Evolutionary conservation across 805 yeast species (phyloP), one percentile per base, ranked within the genome.

Genomic region (Yamadazyma ubonensis): DNA sequence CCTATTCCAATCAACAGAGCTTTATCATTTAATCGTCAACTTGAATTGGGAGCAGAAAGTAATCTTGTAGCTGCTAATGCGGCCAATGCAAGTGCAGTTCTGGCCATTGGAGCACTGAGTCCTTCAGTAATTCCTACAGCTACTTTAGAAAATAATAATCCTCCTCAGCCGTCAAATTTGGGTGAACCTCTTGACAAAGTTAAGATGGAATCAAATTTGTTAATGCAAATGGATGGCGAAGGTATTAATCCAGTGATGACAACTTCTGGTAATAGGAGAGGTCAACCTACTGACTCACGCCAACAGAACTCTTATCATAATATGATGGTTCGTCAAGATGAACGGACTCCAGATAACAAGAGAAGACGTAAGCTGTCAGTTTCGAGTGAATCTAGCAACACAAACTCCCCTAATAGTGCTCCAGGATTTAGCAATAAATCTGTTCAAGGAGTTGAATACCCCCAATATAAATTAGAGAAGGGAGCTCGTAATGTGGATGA

Each of bases 401-500:
- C 17, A 5, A 37, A 38, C 17, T 30, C 36, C 3, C 42, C 44
- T 2, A 20, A 5, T 25, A 23, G 33, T 20, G 21, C 12, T 18
- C 12, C 15, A 5, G 33, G 32, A 6, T 11, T 8, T 18, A 8
- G 14, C 4, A 34, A 26, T 14, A 34, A 34, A 19, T 20, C 34
- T 3, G 18, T 37, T 9, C 40, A 37, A 30, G 40, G 40, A 23
- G 22, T 37, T 5, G 51, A 52, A n/a, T 44, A 51, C 9, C 61
- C 58, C 3, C 57, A 53, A 31, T 55, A 46, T 37, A 55, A 52
- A 31, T 31, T 58, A 2, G 62, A 58, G 36, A 52, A 60, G 38
- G 59, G 59, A 36, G 52, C 61, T 5, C 49, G 57, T 29, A 49
- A 75, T 2, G 73, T 76, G 1, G 51, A 63, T 27, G 81, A 76